A percentile compares a stretch with the other conserved stretches of the same genome.
phyloP scores from a whole-genome alignment of 805 yeast genomes.

The Pichia cabralensis region DNA sequence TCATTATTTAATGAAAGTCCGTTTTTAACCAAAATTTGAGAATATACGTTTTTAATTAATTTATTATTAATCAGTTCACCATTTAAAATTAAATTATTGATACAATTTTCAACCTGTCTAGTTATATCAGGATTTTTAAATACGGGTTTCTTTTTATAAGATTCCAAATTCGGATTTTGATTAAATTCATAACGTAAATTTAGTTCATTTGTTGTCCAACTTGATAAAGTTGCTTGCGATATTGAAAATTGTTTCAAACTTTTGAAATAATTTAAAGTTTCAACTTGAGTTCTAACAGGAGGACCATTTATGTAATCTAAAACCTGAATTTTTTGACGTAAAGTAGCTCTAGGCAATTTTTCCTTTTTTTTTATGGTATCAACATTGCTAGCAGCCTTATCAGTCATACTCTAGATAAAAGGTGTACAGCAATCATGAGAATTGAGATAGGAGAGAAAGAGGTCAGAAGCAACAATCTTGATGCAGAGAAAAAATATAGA shows the following conservation, averaged over 20 bases:
- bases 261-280: conserved; percentile 19
- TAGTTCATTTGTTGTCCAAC: conserved; percentile 23
- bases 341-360: conserved; percentile 11
- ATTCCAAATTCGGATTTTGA: conserved; percentile 20
- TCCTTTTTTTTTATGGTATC: too few relatives aligned
- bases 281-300: conserved; percentile 21
- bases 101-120: conserved; percentile 21
- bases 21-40: conserved; percentile 10
- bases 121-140: conserved; percentile 27
- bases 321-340: conserved; percentile 25
- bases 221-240: conserved; percentile 28
- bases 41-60: conserved; percentile 15
- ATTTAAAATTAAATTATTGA: conserved; percentile 11
- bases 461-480: too few relatives aligned
- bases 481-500: too few relatives aligned
- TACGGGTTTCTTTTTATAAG: conserved; percentile 24
- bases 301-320: conserved; percentile 25
- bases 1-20: conserved; percentile 17
- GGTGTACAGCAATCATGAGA: too few relatives aligned
- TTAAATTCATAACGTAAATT: conserved; percentile 16
- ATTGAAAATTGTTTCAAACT: conserved; percentile 18
- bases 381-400: too few relatives aligned
- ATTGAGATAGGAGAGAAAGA: too few relatives aligned
- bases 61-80: conserved; percentile 21
- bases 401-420: too few relatives aligned